Evolutionary conservation across 1,284 basidiomycete species (phyloP), one percentile per base, ranked within the genome.

Genomic region (Boletellus dicymbophilus): DNA sequence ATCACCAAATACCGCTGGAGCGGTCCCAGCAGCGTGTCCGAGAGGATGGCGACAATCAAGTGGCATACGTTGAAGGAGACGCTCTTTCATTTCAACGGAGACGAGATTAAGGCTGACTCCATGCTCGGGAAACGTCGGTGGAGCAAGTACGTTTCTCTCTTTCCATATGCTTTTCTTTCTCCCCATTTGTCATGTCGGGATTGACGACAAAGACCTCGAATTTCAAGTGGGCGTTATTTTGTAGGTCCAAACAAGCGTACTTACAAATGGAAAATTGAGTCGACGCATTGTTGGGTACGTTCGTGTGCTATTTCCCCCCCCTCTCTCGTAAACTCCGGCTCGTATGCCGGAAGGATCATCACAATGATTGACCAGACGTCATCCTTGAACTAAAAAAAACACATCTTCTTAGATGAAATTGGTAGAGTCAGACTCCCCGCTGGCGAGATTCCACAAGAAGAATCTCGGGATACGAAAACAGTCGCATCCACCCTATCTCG

Each of bases 211-310:
- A 21, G 34, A 44, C 23, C 31, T n/a, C 18, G 18, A 38, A n/a
- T n/a, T n/a, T n/a, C 18, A 46, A 68, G 63, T 33, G 58, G 65
- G 4, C 63, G 63, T 13, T 61, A 54, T 47, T 65, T 67, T 36
- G n/a, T 37, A 41, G 63, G 63, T 22, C 66, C 66, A 0, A 63
- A 65, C 25, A 59, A 53, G n/a, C 49, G 23, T 22, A 44, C 23
- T 36, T 68, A 65, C 39, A 65, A 67, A 25, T 68, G 63, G 63
- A 67, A 66, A 36, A 46, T 67, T 1, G 60, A 61, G 18, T 31
- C 48, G 2, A 47, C 49, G 11, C 45, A 65, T 21, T 64, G 55
- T 33, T 62, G 53, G 52, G 64, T 64, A 61, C 36, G 56, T 54
- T 23, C 28, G 4, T 30, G 6, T 18, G 13, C n/a, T 4, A 36